Conservation (phyloP, 225 moss, liverwort and hornwort genomes). For the Lunularia cruciata region DNA sequence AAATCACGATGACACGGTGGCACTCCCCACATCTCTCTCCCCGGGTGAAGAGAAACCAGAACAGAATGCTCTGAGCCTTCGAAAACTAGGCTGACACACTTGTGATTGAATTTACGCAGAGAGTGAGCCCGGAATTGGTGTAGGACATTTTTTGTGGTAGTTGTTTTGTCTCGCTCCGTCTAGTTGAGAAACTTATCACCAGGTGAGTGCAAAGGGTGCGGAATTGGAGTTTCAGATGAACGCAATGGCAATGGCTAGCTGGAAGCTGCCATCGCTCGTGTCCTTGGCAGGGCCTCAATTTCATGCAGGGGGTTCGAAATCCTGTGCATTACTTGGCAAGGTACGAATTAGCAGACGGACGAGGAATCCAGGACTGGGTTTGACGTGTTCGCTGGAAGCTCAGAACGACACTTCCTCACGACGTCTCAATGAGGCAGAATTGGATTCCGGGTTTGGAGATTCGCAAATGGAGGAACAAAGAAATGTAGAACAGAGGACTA, state of each 20-base stretch:
- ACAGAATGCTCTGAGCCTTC: too few species aligned
- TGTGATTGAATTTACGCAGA: too few species aligned
- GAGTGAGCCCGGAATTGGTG: too few species aligned
- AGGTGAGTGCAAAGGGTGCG: too few species aligned
- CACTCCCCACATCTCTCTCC: neutral
- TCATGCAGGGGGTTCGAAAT: neutral
- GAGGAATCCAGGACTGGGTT: neutral
- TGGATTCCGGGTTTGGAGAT: neutral
- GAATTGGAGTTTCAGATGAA: neutral
- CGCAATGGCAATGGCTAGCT: slow-evolving; percentile 14
- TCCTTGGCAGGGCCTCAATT: neutral
- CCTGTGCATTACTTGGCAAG: neutral
- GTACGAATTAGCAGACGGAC: neutral
- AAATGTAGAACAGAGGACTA: neutral
- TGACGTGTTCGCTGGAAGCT: neutral
- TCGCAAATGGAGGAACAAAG: neutral
- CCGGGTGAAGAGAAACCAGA: too few species aligned
- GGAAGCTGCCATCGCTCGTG: slow-evolving; percentile 10
- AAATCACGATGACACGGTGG: neutral
- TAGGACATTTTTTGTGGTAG: neutral
- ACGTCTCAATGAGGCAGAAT: neutral
- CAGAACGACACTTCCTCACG: neutral
- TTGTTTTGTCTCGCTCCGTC: too few species aligned
- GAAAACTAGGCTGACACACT: too few species aligned
- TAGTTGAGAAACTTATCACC: too few species aligned